These are phyloP conservation scores for Torulaspora delbrueckii DNA, from an alignment of 805 yeast genomes.

Conservation along the genomic window DNA sequence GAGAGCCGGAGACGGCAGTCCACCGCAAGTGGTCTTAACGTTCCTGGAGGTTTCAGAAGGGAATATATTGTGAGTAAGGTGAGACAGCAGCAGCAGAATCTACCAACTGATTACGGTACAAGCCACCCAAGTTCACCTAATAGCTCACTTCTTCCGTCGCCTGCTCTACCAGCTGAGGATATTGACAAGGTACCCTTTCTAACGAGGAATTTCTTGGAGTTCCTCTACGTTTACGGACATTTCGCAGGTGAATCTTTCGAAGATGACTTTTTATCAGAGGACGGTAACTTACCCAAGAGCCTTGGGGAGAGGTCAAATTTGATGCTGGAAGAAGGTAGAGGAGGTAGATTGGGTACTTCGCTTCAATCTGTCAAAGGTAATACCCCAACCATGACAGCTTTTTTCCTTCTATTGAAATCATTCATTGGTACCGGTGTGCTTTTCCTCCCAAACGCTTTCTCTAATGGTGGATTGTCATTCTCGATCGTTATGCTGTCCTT, in stretches of 20 bases:
- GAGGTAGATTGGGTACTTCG: conserved; percentile 11
- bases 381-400: conserved; percentile 69
- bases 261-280: conserved; percentile 49
- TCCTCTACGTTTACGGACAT: conserved; percentile 74
- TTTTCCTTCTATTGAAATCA: conserved; percentile 64
- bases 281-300: conserved; percentile 34
- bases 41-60: conserved; percentile 81
- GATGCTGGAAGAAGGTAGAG: conserved; percentile 8
- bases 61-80: conserved; percentile 50
- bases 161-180: conserved; percentile 17
- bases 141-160: conserved; percentile 11
- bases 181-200: conserved; percentile 43
- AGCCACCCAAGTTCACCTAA: conserved; percentile 10
- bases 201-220: conserved; percentile 71
- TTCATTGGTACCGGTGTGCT: conserved; percentile 75
- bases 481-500: conserved; percentile 48
- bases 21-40: conserved; percentile 60
- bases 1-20: conserved; percentile 49
- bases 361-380: conserved; percentile 47
- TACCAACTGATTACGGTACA: conserved; percentile 8
- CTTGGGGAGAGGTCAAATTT: conserved; percentile 11
- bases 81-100: conserved; percentile 27
- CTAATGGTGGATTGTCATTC: conserved; percentile 66
- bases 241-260: conserved; percentile 82
- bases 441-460: conserved; percentile 63